phyloP scores from a whole-genome alignment of 345 rosid genomes.

The Camelina hispida region DNA sequence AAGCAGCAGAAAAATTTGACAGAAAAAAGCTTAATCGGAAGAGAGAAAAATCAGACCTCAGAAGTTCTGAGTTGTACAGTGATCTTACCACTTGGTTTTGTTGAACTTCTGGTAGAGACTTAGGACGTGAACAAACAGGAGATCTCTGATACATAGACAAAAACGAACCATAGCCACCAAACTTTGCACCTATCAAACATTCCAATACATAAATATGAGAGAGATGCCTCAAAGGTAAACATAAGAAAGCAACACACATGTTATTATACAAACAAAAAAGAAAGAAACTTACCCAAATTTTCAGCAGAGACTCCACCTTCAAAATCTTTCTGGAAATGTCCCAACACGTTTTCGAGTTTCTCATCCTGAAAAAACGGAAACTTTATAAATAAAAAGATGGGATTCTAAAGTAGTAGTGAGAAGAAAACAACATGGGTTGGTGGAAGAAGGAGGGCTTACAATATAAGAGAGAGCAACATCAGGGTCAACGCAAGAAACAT shows the following conservation, averaged over 20 bases:
- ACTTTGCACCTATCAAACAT: conserved; percentile 48
- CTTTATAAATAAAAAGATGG: too few species aligned
- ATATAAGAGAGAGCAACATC: conserved; percentile 78
- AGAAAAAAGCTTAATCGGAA: conserved; percentile 29
- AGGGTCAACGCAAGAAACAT: conserved; percentile 66
- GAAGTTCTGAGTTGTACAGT: conserved; percentile 43
- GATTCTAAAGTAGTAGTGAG: conserved; percentile 22
- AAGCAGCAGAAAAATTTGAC: background rate
- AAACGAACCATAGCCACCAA: conserved; percentile 50
- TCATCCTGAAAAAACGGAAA: conserved; percentile 53
- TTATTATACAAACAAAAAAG: background rate
- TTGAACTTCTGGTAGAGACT: conserved; percentile 39
- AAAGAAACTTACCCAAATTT: conserved; percentile 58
- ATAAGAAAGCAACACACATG: conserved; percentile 29
- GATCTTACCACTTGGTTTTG: conserved; percentile 47
- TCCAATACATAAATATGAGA: conserved; percentile 25
- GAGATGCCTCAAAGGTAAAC: conserved; percentile 23
- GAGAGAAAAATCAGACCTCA: too few species aligned
- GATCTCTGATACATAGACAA: conserved; percentile 46
- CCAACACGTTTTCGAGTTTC: conserved; percentile 66
- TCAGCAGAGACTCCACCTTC: conserved; percentile 87
- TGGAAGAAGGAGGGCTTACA: conserved; percentile 49
- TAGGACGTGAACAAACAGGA: conserved; percentile 41
- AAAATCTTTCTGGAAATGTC: conserved; percentile 79
- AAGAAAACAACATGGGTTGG: conserved; percentile 15